Evolutionary conservation across 2,329 filamentous ascomycete species (phyloP).

Genomic region (Colletotrichum liriopes): DNA sequence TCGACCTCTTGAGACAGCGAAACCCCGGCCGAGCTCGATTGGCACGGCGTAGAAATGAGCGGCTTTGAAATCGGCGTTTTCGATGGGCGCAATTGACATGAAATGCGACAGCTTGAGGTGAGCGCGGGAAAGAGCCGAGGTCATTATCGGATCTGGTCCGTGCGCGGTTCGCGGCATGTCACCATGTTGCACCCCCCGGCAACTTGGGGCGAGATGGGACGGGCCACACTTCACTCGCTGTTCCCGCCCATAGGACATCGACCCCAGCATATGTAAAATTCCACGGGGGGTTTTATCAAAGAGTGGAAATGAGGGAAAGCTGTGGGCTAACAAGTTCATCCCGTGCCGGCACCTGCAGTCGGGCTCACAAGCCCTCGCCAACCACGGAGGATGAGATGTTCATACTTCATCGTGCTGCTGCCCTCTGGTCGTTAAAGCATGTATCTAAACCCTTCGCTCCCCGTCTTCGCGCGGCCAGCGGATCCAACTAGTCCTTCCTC

Average conservation of each 20-base stretch:
- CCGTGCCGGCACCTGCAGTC: neutral
- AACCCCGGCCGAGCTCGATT: neutral
- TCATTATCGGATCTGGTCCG: neutral
- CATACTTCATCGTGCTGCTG: neutral
- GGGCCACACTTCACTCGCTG: neutral
- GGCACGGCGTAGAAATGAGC: neutral
- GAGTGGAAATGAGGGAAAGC: neutral
- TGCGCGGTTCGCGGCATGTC: conserved; percentile 3
- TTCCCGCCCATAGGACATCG: neutral
- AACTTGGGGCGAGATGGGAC: neutral
- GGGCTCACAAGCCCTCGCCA: neutral
- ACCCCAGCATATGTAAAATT: neutral
- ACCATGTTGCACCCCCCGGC: neutral
- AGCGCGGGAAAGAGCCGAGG: conserved; percentile 10
- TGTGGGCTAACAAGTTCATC: neutral
- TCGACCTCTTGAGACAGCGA: too few species aligned
- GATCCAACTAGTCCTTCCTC: conserved; percentile 59
- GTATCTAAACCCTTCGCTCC: conserved; percentile 58
- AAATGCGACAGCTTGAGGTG: neutral
- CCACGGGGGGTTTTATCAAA: neutral
- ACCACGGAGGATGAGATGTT: neutral
- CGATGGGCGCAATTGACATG: neutral
- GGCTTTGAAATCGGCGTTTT: neutral
- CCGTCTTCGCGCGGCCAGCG: conserved; percentile 44
- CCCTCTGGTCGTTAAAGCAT: conserved; percentile 57